Percentiles rank a stretch among this genome's conserved stretches.
Conservation (phyloP, 495 filamentous ascomycete genomes). For the Hypoxylon crocopeplum region DNA sequence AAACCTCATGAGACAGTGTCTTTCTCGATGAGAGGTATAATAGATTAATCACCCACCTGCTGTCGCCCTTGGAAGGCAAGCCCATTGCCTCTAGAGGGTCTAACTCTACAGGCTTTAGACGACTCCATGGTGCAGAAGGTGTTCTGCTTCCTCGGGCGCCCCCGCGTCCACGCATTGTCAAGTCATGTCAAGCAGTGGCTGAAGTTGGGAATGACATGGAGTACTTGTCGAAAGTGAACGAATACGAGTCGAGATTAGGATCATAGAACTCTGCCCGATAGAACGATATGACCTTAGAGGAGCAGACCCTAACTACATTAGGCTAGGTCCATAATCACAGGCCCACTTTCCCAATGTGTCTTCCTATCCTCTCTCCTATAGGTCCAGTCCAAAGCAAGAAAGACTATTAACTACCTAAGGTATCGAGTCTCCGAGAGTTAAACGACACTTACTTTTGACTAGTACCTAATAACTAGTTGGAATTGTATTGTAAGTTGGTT, state of each 20-base stretch:
- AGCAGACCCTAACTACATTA: too few species aligned
- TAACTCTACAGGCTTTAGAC: constrained; percentile 70
- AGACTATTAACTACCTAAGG: too few species aligned
- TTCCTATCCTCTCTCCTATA: constrained; percentile 4
- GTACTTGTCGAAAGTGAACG: too few species aligned
- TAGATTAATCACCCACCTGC: constrained; percentile 54
- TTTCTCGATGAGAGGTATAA: not conserved
- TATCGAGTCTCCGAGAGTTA: too few species aligned
- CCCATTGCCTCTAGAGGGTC: constrained; percentile 82
- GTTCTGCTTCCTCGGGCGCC: constrained; percentile 51
- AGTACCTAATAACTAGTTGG: too few species aligned
- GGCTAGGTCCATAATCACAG: too few species aligned
- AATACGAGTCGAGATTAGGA: too few species aligned
- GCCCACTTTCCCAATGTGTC: constrained; percentile 7
- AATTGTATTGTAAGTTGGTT: too few species aligned
- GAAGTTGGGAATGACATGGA: not conserved
- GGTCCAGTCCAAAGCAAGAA: not conserved
- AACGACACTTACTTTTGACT: too few species aligned
- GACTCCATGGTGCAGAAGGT: constrained; percentile 65
- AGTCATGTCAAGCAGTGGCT: constrained; percentile 38
- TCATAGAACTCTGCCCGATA: too few species aligned
- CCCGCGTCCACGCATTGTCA: constrained; percentile 46
- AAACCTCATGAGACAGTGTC: not conserved
- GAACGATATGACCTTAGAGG: not conserved
- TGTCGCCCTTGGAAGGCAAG: constrained; percentile 88